A percentile compares a stretch with the other conserved stretches of the same genome.
Conservation (phyloP, 306 rosid genomes). For the Vigna mungo region DNA sequence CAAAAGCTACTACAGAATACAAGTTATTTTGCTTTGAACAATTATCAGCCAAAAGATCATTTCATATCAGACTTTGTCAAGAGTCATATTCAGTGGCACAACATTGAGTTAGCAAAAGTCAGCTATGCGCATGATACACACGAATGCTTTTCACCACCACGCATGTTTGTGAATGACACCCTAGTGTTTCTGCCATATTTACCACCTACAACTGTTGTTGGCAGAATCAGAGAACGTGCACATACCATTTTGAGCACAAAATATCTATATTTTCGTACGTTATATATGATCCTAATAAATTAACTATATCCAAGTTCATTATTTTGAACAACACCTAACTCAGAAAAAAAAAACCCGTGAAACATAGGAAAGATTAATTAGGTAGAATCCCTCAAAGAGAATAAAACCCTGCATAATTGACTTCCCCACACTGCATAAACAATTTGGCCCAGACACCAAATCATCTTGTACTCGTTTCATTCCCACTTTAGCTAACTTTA, state of each 20-base stretch:
- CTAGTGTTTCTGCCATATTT: background rate
- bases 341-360: background rate
- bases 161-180: constrained; percentile 22
- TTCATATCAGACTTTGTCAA: constrained; percentile 12
- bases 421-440: constrained; percentile 29
- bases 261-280: background rate
- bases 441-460: constrained; percentile 39
- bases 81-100: constrained; percentile 1
- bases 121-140: background rate
- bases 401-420: constrained; percentile 33
- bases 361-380: constrained; percentile 21
- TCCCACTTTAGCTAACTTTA: constrained; percentile 27
- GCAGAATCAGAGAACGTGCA: background rate
- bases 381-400: constrained; percentile 13
- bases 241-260: background rate
- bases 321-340: background rate
- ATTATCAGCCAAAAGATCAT: constrained; percentile 8
- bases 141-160: constrained; percentile 19
- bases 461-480: background rate
- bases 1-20: background rate
- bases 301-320: background rate
- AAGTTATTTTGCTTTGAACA: background rate
- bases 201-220: background rate
- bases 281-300: too few species aligned
- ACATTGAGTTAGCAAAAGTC: background rate